Conservation (phyloP, 2,329 filamentous ascomycete genomes). For the Trichothecium roseum region DNA sequence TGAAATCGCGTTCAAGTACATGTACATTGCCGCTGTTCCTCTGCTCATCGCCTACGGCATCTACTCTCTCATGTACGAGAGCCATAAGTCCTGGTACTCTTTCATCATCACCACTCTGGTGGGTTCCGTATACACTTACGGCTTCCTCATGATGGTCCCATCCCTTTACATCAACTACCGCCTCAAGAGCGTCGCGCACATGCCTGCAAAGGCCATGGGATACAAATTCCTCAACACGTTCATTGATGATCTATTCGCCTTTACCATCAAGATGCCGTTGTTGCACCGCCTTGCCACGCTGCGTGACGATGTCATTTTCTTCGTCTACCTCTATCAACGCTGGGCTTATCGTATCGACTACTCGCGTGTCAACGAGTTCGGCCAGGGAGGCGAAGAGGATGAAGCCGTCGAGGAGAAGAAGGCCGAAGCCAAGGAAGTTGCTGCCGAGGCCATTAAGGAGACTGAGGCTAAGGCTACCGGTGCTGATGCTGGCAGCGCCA, state of each 20-base stretch:
- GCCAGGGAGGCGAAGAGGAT: conserved; percentile 92
- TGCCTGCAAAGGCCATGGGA: conserved; percentile 92
- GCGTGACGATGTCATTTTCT: conserved; percentile 95
- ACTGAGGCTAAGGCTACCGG: conserved; percentile 36
- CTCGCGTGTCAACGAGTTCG: conserved; percentile 90
- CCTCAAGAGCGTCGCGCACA: conserved; percentile 88
- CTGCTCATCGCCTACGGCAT: conserved; percentile 79
- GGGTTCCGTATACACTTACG: conserved; percentile 93
- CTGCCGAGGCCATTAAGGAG: conserved; percentile 24
- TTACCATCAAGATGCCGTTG: conserved; percentile 98
- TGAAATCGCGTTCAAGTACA: conserved; percentile 92
- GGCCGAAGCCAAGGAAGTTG: conserved; percentile 26
- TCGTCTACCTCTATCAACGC: conserved; percentile 90
- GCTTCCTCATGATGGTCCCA: conserved; percentile 98
- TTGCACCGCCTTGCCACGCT: conserved; percentile 87
- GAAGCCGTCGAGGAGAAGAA: conserved; percentile 29
- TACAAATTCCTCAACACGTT: conserved; percentile 99
- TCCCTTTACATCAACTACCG: conserved; percentile 98
- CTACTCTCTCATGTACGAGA: conserved; percentile 88
- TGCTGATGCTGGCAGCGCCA: conserved; percentile 33
- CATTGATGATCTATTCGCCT: conserved; percentile 96
- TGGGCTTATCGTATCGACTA: conserved; percentile 91
- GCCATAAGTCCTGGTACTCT: conserved; percentile 96
- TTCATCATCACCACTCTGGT: conserved; percentile 93
- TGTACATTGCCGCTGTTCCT: conserved; percentile 86